These are phyloP conservation scores for Francoa sonchifolia DNA, from an alignment of 441 rosid genomes.

Conservation along the genomic window DNA sequence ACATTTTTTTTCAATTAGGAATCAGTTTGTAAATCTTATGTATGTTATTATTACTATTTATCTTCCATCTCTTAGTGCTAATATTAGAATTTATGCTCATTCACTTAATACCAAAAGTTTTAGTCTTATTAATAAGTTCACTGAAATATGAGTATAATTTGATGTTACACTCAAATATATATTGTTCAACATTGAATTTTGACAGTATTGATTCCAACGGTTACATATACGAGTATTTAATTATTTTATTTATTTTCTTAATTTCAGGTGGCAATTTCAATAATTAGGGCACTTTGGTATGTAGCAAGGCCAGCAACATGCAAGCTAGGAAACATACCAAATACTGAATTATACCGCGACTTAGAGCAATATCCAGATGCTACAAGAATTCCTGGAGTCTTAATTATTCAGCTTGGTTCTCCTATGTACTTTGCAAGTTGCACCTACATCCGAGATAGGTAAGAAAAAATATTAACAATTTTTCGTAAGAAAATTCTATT, in stretches of 20 bases:
- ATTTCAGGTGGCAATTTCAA: conserved; percentile 63
- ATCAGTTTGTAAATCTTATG: too few species aligned
- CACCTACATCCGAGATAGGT: conserved; percentile 86
- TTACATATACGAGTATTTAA: too few species aligned
- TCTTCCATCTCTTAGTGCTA: not conserved
- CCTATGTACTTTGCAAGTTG: conserved; percentile 91
- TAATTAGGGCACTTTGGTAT: conserved; percentile 59
- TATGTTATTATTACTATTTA: too few species aligned
- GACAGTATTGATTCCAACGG: too few species aligned
- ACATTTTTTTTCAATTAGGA: not conserved
- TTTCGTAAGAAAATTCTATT: not conserved
- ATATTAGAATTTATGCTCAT: too few species aligned
- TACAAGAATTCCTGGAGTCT: conserved; percentile 52
- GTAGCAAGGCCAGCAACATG: conserved; percentile 78
- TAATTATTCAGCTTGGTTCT: conserved; percentile 75
- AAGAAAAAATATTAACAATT: not conserved
- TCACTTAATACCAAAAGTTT: too few species aligned
- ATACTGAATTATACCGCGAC: conserved; percentile 61
- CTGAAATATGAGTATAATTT: too few species aligned
- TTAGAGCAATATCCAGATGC: conserved; percentile 68
- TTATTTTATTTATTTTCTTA: not conserved
- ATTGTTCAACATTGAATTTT: too few species aligned
- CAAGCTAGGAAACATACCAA: conserved; percentile 70
- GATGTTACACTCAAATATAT: too few species aligned
- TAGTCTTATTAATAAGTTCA: too few species aligned